A percentile compares a stretch with the other conserved stretches of the same genome.
Evolutionary conservation across 2,329 filamentous ascomycete genomes (phyloP).

Genomic region (Botryosphaeria dothidea): DNA sequence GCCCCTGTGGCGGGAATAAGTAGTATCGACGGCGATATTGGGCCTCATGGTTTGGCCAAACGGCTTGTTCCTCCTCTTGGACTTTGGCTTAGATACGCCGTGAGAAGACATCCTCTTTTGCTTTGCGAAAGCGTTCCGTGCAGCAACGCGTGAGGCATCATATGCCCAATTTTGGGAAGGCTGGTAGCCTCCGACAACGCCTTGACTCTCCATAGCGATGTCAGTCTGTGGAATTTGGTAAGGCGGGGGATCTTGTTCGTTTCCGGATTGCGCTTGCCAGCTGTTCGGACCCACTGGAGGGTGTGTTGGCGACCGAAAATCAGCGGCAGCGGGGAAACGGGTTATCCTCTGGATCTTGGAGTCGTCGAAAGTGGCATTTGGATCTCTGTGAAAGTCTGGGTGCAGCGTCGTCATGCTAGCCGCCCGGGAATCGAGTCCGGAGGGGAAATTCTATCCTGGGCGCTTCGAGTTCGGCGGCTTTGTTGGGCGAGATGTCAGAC

Average conservation of each 20-base stretch:
- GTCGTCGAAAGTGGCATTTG: slow-evolving; percentile 21
- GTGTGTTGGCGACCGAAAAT: slow-evolving; percentile 19
- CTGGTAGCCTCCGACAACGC: neutral
- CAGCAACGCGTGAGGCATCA: slow-evolving; percentile 30
- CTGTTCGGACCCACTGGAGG: slow-evolving; percentile 7
- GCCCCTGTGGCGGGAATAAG: slow-evolving; percentile 55
- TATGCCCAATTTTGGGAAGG: slow-evolving; percentile 24
- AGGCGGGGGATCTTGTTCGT: slow-evolving; percentile 8
- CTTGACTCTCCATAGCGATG: neutral
- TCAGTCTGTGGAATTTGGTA: neutral
- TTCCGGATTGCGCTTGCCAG: slow-evolving; percentile 5
- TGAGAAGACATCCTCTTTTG: slow-evolving; percentile 35
- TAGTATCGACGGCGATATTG: slow-evolving; percentile 70
- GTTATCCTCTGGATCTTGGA: slow-evolving; percentile 21
- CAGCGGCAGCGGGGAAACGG: slow-evolving; percentile 17
- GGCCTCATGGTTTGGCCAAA: slow-evolving; percentile 58
- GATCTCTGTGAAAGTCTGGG: slow-evolving; percentile 21
- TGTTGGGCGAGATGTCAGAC: neutral
- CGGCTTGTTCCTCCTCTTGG: slow-evolving; percentile 59
- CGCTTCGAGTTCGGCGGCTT: slow-evolving; percentile 3
- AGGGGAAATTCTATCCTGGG: neutral
- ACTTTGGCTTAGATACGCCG: slow-evolving; percentile 50
- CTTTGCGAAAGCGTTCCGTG: slow-evolving; percentile 31
- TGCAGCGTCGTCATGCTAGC: slow-evolving; percentile 25
- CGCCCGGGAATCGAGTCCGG: neutral